Conservation (phyloP, 768 basidiomycete genomes). For the Crucibulum laeve region DNA sequence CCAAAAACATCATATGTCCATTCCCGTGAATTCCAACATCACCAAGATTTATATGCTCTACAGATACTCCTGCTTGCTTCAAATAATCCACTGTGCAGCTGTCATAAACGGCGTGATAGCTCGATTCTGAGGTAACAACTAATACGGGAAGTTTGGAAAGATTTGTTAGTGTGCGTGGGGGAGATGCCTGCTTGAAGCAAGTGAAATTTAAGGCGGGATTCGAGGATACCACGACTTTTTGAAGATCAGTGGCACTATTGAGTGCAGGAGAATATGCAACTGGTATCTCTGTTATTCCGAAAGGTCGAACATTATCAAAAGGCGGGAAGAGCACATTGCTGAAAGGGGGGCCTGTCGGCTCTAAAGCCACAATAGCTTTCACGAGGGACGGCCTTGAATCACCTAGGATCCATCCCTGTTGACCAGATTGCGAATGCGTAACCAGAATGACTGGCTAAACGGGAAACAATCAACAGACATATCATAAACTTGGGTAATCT, state of each 20-base stretch:
- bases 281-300: conserved; percentile 44
- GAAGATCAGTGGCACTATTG: conserved; percentile 30
- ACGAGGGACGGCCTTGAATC: conserved; percentile 40
- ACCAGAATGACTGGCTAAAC: conserved; percentile 40
- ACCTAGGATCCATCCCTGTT: conserved; percentile 43
- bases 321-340: conserved; percentile 32
- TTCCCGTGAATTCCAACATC: conserved; percentile 46
- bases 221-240: conserved; percentile 18
- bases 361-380: conserved; percentile 43
- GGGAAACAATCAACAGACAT: neutral
- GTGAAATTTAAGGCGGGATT: conserved; percentile 21
- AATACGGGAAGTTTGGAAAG: conserved; percentile 39
- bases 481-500: neutral
- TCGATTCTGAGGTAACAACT: conserved; percentile 43
- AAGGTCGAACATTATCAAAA: conserved; percentile 32
- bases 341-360: conserved; percentile 50
- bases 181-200: conserved; percentile 37
- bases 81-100: conserved; percentile 39
- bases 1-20: conserved; percentile 56
- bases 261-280: conserved; percentile 39
- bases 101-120: conserved; percentile 49
- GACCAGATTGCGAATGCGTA: conserved; percentile 49
- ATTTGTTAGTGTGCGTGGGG: conserved; percentile 37
- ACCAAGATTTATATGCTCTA: conserved; percentile 34
- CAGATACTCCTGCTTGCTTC: conserved; percentile 37